Conservation (phyloP, 1,139 yeast species). For the Debaryomyces coudertii region DNA sequence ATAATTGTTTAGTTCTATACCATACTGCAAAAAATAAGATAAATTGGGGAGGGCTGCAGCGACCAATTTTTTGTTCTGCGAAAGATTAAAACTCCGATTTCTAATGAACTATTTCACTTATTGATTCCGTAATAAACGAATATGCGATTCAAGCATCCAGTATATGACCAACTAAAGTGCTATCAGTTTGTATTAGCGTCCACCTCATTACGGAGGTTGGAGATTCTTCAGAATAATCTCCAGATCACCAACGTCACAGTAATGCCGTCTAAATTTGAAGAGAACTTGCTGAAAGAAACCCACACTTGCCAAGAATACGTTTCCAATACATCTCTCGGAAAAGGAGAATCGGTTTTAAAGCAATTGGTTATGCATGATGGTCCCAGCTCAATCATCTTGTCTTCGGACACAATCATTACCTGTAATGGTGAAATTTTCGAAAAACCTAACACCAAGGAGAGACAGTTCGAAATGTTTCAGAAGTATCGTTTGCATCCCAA, state of each 20-base stretch:
- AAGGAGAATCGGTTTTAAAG: conserved; percentile 56
- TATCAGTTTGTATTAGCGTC: conserved; percentile 70
- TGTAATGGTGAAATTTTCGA: conserved; percentile 65
- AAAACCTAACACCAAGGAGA: conserved; percentile 63
- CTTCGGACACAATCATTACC: conserved; percentile 89
- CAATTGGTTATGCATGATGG: conserved; percentile 23
- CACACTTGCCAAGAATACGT: conserved; percentile 66
- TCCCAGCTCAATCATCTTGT: conserved; percentile 45
- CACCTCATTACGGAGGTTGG: conserved; percentile 77
- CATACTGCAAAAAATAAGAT: background rate
- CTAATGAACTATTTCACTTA: background rate
- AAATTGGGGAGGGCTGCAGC: background rate
- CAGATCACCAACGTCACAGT: conserved; percentile 57
- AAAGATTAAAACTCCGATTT: background rate
- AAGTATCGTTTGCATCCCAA: conserved; percentile 50
- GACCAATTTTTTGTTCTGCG: background rate
- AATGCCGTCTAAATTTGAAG: conserved; percentile 67
- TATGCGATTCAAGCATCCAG: conserved; percentile 27
- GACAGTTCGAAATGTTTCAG: conserved; percentile 48
- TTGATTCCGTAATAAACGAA: background rate
- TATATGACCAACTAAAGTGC: conserved; percentile 28
- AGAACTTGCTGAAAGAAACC: conserved; percentile 62
- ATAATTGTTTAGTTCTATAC: background rate
- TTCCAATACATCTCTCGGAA: conserved; percentile 64
- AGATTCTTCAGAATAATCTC: conserved; percentile 62